Conservation (phyloP, 345 rosid genomes). For the Syzygium jambos region DNA sequence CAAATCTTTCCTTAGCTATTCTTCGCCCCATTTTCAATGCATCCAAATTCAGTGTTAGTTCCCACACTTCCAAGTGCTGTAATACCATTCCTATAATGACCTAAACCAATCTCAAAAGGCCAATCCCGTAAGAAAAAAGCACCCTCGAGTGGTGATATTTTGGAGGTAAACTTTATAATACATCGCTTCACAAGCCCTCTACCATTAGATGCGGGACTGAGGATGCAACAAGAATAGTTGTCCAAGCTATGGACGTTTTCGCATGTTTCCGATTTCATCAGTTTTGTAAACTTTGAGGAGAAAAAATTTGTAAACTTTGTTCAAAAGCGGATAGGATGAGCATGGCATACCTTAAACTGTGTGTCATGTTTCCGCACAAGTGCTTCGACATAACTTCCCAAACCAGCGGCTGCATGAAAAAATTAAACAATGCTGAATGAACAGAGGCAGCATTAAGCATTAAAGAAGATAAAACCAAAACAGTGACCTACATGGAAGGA, state of each 20-base stretch:
- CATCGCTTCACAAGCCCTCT: not conserved
- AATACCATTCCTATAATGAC: not conserved
- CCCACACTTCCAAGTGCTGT: not conserved
- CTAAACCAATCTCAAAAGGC: not conserved
- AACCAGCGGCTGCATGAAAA: conserved; percentile 65
- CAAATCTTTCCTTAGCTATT: not conserved
- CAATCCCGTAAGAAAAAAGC: not conserved
- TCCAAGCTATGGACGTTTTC: not conserved
- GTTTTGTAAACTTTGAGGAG: not conserved
- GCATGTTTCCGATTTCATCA: not conserved
- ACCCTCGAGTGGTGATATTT: not conserved
- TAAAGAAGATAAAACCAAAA: not conserved
- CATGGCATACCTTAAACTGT: conserved; percentile 67
- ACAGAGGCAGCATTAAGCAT: not conserved
- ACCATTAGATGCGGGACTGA: not conserved
- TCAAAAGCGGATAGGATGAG: not conserved
- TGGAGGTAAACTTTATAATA: not conserved
- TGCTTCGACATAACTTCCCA: conserved; percentile 93
- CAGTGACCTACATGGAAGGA: not conserved
- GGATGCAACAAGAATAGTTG: not conserved
- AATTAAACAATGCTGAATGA: not conserved
- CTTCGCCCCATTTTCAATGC: not conserved
- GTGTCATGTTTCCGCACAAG: conserved; percentile 89
- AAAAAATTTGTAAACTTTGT: not conserved
- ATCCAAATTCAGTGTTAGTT: not conserved